Evolutionary conservation across 192 early-diverging fungal genomes (phyloP).

Genomic region (Podila minutissima): DNA sequence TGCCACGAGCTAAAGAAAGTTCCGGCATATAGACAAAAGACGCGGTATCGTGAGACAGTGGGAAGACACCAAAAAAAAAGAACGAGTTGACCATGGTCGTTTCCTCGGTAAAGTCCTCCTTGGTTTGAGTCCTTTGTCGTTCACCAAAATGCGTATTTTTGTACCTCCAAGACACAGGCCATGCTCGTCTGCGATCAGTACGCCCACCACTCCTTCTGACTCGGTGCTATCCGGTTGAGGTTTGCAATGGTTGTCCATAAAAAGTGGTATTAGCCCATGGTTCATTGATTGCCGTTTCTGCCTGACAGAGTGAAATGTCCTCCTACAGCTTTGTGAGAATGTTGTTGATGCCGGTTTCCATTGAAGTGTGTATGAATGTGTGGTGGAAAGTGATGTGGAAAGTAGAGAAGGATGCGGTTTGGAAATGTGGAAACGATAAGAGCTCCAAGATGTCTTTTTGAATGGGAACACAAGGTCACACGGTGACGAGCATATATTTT

Average conservation of each 20-base stretch:
- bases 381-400: background rate
- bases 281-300: background rate
- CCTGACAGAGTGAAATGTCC: background rate
- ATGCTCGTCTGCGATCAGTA: constrained; percentile 53
- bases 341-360: constrained; percentile 54
- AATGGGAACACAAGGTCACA: no score
- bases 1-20: constrained; percentile 37
- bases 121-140: no score
- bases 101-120: no score
- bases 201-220: constrained; percentile 51
- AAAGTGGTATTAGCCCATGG: background rate
- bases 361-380: background rate
- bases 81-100: no score
- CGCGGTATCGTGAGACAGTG: background rate
- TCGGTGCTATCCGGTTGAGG: constrained; percentile 25
- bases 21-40: background rate
- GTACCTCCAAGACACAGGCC: constrained; percentile 57
- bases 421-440: background rate
- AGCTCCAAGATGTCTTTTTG: background rate
- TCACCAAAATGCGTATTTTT: background rate
- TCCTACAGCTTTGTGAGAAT: constrained; percentile 46
- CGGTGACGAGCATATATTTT: no score
- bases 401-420: background rate
- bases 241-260: background rate
- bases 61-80: no score